Evolutionary conservation across 1,284 basidiomycete species (phyloP).

Genomic region (Takashimella koratensis): DNA sequence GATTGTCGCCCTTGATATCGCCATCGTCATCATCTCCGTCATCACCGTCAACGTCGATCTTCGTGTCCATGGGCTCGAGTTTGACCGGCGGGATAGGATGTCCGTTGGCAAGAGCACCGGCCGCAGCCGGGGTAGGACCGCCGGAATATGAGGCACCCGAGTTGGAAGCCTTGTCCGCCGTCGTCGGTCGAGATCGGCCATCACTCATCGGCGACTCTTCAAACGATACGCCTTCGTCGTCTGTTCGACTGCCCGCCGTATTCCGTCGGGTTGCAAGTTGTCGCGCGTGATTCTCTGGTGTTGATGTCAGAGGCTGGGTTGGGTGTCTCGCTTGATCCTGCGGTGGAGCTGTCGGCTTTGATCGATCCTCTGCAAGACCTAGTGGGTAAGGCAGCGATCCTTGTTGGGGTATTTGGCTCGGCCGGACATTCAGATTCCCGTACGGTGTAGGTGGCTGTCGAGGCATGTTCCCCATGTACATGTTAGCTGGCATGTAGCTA

Average conservation of each 20-base stretch:
- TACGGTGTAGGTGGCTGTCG: not conserved
- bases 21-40: not conserved
- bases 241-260: not conserved
- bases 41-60: not conserved
- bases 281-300: not conserved
- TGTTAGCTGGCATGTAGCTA: not conserved
- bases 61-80: not conserved
- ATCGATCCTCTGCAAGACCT: too few species aligned
- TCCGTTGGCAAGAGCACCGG: too few species aligned
- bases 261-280: not conserved
- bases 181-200: not conserved
- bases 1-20: slow-evolving; percentile 13
- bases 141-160: not conserved
- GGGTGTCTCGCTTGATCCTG: not conserved
- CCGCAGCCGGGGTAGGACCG: too few species aligned
- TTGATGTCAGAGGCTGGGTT: not conserved
- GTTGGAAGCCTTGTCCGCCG: not conserved
- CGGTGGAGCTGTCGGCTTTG: not conserved
- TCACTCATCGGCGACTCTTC: not conserved
- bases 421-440: not conserved
- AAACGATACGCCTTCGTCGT: not conserved
- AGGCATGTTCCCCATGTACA: not conserved
- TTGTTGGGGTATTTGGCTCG: not conserved
- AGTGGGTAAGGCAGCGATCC: not conserved
- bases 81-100: too few species aligned